Conservation (phyloP, 805 yeast genomes). For the Wickerhamiella shivajii region DNA sequence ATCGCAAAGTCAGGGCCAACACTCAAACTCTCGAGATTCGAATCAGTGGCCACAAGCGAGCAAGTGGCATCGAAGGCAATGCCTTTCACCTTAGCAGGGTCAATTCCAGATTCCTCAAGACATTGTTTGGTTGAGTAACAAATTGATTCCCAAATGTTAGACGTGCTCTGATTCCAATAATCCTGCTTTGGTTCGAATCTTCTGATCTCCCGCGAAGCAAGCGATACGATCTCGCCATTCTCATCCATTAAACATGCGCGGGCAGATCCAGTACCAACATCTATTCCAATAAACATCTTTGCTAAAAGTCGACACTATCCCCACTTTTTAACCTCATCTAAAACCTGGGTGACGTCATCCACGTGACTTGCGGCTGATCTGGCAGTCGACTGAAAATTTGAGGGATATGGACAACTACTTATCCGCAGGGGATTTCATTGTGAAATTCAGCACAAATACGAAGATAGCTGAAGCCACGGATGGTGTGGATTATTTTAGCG, state of each 20-base stretch:
- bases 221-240: slow-evolving; percentile 56
- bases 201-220: slow-evolving; percentile 69
- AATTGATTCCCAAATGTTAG: slow-evolving; percentile 79
- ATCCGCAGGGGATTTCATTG: no score
- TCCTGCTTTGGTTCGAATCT: slow-evolving; percentile 31
- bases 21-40: slow-evolving; percentile 56
- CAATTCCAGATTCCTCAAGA: slow-evolving; percentile 59
- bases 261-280: slow-evolving; percentile 97
- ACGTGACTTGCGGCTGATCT: background rate
- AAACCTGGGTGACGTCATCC: background rate
- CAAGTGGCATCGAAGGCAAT: slow-evolving; percentile 97
- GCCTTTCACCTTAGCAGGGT: slow-evolving; percentile 56
- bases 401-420: background rate
- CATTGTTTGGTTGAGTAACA: slow-evolving; percentile 69
- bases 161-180: slow-evolving; percentile 66
- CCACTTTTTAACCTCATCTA: background rate
- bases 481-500: background rate
- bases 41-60: slow-evolving; percentile 70
- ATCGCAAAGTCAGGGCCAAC: slow-evolving; percentile 86
- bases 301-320: background rate
- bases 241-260: slow-evolving; percentile 84
- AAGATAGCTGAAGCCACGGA: background rate
- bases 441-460: background rate
- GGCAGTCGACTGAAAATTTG: background rate
- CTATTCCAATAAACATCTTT: slow-evolving; percentile 59